Evolutionary conservation across 768 basidiomycete genomes (phyloP).

Genomic region (Podaxis sp.): DNA sequence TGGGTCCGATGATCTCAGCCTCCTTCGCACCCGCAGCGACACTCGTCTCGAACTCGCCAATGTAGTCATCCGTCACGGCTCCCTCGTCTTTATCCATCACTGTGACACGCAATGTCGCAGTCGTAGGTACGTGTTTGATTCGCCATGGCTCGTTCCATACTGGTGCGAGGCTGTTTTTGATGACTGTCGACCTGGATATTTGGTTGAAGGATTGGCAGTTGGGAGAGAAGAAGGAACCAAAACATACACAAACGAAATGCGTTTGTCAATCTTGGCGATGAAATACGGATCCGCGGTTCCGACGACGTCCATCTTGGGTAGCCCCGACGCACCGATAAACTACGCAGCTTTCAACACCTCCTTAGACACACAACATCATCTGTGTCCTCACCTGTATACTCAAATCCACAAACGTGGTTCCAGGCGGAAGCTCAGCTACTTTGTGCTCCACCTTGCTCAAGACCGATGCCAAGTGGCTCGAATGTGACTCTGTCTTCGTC

Average conservation of each 20-base stretch:
- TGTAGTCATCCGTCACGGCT: slow-evolving; percentile 54
- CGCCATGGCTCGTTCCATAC: slow-evolving; percentile 80
- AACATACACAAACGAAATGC: slow-evolving; percentile 65
- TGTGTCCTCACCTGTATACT: slow-evolving; percentile 46
- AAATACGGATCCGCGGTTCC: slow-evolving; percentile 71
- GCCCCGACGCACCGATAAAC: slow-evolving; percentile 70
- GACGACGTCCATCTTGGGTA: slow-evolving; percentile 72
- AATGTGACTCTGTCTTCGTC: slow-evolving; percentile 28
- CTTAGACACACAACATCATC: not conserved
- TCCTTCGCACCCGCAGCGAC: slow-evolving; percentile 63
- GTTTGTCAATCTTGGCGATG: slow-evolving; percentile 62
- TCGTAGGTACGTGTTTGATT: slow-evolving; percentile 68
- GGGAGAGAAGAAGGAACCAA: not conserved
- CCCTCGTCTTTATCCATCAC: slow-evolving; percentile 72
- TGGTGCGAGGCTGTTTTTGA: slow-evolving; percentile 53
- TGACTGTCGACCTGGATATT: slow-evolving; percentile 59
- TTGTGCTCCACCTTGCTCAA: slow-evolving; percentile 17
- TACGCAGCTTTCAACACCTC: slow-evolving; percentile 21
- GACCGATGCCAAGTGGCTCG: slow-evolving; percentile 17
- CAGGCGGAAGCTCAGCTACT: slow-evolving; percentile 29
- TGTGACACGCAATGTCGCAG: slow-evolving; percentile 58
- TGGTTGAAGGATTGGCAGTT: not conserved
- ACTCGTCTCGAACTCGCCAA: slow-evolving; percentile 61
- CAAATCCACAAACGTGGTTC: slow-evolving; percentile 52
- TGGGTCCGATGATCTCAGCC: slow-evolving; percentile 54